Evolutionary conservation across 257 asterid species (phyloP).

Genomic region (Solanum dulcamara): DNA sequence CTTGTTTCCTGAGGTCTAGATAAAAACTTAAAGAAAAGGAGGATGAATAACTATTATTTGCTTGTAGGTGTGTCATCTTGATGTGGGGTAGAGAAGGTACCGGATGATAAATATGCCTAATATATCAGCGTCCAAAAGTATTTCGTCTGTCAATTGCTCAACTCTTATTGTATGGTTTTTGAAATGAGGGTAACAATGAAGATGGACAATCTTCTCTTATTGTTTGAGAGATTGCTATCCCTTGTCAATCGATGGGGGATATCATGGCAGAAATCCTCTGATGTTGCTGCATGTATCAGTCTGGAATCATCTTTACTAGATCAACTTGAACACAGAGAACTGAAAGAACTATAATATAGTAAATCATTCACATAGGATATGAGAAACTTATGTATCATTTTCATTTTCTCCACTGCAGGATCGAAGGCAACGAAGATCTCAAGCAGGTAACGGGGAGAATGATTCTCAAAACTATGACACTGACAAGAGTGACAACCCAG

Average conservation of each 20-base stretch:
- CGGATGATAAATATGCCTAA: not conserved
- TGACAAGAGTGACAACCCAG: constrained; percentile 71
- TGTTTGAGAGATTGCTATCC: not conserved
- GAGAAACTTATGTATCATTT: not conserved
- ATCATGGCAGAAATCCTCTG: not conserved
- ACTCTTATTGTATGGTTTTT: not conserved
- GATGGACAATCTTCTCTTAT: not conserved
- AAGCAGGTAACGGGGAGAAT: constrained; percentile 50
- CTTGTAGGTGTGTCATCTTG: not conserved
- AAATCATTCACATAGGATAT: not conserved
- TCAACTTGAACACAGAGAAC: not conserved
- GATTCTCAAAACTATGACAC: constrained; percentile 63
- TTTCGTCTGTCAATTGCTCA: not conserved
- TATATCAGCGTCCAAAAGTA: not conserved
- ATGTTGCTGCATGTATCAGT: not conserved
- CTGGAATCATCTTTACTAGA: not conserved
- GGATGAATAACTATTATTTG: not conserved
- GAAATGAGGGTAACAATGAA: not conserved
- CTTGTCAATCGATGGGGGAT: not conserved
- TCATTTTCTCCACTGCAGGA: constrained; percentile 31
- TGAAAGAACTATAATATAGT: not conserved
- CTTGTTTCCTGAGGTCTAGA: not conserved
- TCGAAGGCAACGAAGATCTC: constrained; percentile 69
- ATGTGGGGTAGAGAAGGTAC: not conserved
- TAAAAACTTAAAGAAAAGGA: not conserved